A percentile compares a stretch with the other conserved stretches of the same genome.
Conservation (phyloP, 495 filamentous ascomycete species). For the Penicillium arizonense region DNA sequence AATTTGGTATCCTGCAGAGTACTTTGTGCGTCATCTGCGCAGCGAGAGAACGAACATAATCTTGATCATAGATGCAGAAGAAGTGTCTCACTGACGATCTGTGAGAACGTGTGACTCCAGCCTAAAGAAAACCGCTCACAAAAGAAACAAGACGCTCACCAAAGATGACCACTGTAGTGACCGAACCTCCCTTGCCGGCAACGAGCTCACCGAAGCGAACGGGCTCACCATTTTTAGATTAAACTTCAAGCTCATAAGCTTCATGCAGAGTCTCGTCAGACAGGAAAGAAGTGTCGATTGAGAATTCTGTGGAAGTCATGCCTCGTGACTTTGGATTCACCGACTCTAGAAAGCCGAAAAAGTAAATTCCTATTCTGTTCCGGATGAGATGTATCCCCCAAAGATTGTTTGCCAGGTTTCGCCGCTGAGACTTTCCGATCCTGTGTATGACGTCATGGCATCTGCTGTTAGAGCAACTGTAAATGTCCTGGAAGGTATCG, state of each 20-base stretch:
- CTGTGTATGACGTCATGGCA: too few relatives aligned
- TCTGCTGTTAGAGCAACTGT: too few relatives aligned
- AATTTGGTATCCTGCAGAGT: slow-evolving; percentile 13
- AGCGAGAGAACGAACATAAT: slow-evolving; percentile 20
- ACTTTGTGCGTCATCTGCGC: slow-evolving; percentile 17
- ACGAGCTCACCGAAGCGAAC: slow-evolving; percentile 27
- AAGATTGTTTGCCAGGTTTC: too few relatives aligned
- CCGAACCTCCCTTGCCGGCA: slow-evolving; percentile 18
- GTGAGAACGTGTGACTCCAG: not conserved
- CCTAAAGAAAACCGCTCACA: too few relatives aligned
- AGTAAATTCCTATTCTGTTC: too few relatives aligned
- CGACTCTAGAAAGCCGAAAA: too few relatives aligned
- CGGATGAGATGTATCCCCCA: too few relatives aligned
- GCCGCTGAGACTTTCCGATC: too few relatives aligned
- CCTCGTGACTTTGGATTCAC: not conserved
- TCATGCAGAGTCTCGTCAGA: slow-evolving; percentile 28
- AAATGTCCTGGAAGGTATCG: too few relatives aligned
- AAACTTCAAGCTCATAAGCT: slow-evolving; percentile 25
- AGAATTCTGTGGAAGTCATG: too few relatives aligned
- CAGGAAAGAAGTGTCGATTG: not conserved
- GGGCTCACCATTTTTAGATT: slow-evolving; percentile 6
- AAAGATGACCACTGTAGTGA: slow-evolving; percentile 23
- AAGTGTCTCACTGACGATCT: slow-evolving; percentile 22
- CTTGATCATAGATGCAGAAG: slow-evolving; percentile 29
- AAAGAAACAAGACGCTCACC: slow-evolving; percentile 6